phyloP scores from a whole-genome alignment of 306 rosid species.

The Quillaja saponaria region DNA sequence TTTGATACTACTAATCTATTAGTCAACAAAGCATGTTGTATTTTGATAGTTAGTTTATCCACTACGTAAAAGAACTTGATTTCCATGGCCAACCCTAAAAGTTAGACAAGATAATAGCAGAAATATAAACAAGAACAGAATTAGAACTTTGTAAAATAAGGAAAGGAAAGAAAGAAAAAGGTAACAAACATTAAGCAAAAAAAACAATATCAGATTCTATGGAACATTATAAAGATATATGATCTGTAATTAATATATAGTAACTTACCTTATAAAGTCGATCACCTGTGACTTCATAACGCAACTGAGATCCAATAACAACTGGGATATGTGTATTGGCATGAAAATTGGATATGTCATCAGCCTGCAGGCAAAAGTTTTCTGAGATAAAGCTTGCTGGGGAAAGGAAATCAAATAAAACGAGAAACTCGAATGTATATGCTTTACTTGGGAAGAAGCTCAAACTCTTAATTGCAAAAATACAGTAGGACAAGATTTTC shows the following conservation, averaged over 20 bases:
- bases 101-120: too few relatives aligned
- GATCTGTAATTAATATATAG: conserved; percentile 15
- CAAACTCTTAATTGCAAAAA: background rate
- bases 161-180: too few relatives aligned
- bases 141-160: too few relatives aligned
- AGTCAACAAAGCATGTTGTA: too few relatives aligned
- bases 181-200: background rate
- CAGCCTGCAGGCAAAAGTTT: conserved; percentile 49
- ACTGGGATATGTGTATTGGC: conserved; percentile 86
- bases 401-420: conserved; percentile 2
- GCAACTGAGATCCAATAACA: conserved; percentile 83
- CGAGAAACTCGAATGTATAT: background rate
- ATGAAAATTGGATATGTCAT: conserved; percentile 69
- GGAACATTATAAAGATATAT: too few relatives aligned
- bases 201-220: too few relatives aligned
- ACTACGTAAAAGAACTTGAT: too few relatives aligned
- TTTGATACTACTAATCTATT: too few relatives aligned
- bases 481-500: too few relatives aligned
- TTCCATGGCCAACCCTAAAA: too few relatives aligned
- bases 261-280: conserved; percentile 73
- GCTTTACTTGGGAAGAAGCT: background rate
- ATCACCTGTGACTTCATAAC: conserved; percentile 86
- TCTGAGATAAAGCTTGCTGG: conserved; percentile 8
- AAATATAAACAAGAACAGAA: too few relatives aligned
- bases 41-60: too few relatives aligned